A percentile compares a stretch with the other conserved stretches of the same genome.
phyloP scores from a whole-genome alignment of 768 basidiomycete genomes.

The Rhodotorula paludigena region DNA sequence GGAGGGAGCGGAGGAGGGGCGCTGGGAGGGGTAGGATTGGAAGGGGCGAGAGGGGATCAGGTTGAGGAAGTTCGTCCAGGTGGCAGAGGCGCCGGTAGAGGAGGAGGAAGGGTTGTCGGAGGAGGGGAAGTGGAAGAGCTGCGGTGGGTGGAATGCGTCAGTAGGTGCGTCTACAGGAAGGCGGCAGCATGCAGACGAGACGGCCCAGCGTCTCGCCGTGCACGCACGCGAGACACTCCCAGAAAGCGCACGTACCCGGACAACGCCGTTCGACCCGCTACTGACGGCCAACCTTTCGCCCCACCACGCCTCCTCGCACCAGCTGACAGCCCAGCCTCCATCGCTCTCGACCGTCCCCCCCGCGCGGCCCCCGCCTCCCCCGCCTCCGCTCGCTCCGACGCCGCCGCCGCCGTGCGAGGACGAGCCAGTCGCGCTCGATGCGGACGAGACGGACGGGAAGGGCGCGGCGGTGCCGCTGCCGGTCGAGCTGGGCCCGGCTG shows the following conservation, averaged over 20 bases:
- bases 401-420: constrained; percentile 10
- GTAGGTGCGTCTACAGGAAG: too few species aligned
- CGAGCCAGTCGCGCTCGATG: constrained; percentile 29
- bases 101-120: background rate
- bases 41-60: constrained; percentile 42
- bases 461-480: constrained; percentile 42
- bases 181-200: too few species aligned
- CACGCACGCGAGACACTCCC: too few species aligned
- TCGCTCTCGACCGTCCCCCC: constrained; percentile 65
- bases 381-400: constrained; percentile 48
- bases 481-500: constrained; percentile 47
- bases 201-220: too few species aligned
- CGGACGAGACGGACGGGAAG: background rate
- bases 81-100: constrained; percentile 52
- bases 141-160: constrained; percentile 11
- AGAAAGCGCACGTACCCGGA: constrained; percentile 59
- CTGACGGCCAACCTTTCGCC: constrained; percentile 79
- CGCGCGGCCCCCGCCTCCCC: constrained; percentile 44
- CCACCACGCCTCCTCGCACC: constrained; percentile 97
- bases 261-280: constrained; percentile 63
- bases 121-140: constrained; percentile 69
- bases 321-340: constrained; percentile 87
- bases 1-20: background rate
- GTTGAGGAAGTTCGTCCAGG: constrained; percentile 53
- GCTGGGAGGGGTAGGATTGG: constrained; percentile 45